These are phyloP conservation scores for Lachancea sp. DNA, from an alignment of 805 yeast species.

Conservation along the genomic window DNA sequence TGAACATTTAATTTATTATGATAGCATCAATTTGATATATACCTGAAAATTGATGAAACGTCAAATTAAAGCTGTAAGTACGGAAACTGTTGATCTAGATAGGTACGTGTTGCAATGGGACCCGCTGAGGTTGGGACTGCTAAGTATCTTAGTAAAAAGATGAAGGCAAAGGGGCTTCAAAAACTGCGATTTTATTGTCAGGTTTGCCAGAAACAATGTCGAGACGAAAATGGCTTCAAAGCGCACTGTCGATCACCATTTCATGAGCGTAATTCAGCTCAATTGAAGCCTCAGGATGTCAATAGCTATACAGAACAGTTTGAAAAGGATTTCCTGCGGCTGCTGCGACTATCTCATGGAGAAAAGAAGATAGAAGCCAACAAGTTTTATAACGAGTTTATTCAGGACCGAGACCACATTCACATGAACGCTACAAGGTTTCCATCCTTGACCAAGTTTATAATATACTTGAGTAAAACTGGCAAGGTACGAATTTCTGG, in stretches of 20 bases:
- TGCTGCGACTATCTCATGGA: conserved; percentile 67
- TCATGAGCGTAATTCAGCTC: conserved; percentile 55
- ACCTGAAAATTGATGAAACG: too few species aligned
- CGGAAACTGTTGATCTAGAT: not conserved
- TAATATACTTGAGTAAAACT: conserved; percentile 49
- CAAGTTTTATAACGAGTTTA: conserved; percentile 84
- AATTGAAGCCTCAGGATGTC: conserved; percentile 43
- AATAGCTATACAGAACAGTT: conserved; percentile 57
- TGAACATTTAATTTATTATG: not conserved
- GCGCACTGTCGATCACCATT: conserved; percentile 81
- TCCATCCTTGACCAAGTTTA: conserved; percentile 61
- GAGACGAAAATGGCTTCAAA: conserved; percentile 93
- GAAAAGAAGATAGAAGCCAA: conserved; percentile 75
- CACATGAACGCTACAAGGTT: conserved; percentile 90
- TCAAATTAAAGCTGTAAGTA: not conserved
- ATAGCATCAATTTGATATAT: not conserved
- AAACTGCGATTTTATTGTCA: conserved; percentile 85
- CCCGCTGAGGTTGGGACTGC: conserved; percentile 61
- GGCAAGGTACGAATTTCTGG: conserved; percentile 51
- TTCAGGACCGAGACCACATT: conserved; percentile 72
- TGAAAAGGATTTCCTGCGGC: conserved; percentile 53
- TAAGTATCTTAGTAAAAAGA: conserved; percentile 63
- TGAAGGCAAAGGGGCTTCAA: conserved; percentile 81
- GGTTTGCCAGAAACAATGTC: conserved; percentile 84
- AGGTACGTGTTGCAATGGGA: conserved; percentile 35